Percentiles rank a stretch among this genome's conserved stretches.
phyloP scores from a whole-genome alignment of 2,329 filamentous ascomycete genomes.

The Colletotrichum tofieldiae region DNA sequence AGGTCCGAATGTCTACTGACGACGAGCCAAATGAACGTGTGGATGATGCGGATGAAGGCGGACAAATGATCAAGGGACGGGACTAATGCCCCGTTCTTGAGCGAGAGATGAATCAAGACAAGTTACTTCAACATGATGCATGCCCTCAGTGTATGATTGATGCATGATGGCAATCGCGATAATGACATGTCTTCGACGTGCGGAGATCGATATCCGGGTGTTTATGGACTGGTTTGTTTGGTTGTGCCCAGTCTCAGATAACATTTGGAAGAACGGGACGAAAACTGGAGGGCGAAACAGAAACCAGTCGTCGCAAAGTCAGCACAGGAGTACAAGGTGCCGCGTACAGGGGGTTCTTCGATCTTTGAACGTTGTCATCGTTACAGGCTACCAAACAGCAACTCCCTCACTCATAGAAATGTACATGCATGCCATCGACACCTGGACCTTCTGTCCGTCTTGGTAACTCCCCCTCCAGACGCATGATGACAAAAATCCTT shows the following conservation, averaged over 20 bases:
- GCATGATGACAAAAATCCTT: background rate
- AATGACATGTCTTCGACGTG: background rate
- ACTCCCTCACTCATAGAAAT: background rate
- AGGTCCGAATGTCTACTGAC: conserved; percentile 11
- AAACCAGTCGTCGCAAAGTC: background rate
- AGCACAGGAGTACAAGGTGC: too few species aligned
- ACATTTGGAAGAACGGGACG: background rate
- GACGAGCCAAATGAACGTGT: conserved; percentile 25
- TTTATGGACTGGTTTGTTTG: background rate
- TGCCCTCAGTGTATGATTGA: background rate
- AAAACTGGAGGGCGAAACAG: too few species aligned
- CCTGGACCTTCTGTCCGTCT: background rate
- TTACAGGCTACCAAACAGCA: background rate
- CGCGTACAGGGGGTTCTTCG: background rate
- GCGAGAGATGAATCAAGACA: conserved; percentile 33
- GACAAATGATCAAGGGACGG: conserved; percentile 6
- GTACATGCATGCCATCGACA: background rate
- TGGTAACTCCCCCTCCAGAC: background rate
- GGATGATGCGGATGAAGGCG: conserved; percentile 29
- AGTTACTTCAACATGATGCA: background rate
- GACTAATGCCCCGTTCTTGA: conserved; percentile 9
- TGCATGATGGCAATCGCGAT: background rate
- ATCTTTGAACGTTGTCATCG: background rate
- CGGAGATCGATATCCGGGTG: too few species aligned
- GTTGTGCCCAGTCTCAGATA: background rate